Base-by-base conservation (phyloP, 495 filamentous ascomycete species). In the Apodospora peruviana region DNA sequence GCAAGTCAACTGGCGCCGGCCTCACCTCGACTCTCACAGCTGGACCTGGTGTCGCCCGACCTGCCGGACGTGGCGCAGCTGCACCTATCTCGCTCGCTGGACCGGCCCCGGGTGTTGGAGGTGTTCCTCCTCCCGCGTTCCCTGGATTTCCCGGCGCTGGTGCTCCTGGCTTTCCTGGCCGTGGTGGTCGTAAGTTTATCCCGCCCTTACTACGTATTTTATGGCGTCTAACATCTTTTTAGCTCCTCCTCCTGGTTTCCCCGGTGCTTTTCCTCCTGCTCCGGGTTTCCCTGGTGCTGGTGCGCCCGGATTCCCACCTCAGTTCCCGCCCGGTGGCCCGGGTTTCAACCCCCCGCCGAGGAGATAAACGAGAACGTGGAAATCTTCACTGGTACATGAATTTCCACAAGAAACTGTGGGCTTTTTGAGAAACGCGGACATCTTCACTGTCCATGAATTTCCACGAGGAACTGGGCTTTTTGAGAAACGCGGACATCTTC, bases 21-120 rank as follows among this genome's bases (percentile, higher is more conserved):
- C 70, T 83, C 36, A 69, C 78, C 11, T 75, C 84, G 16, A 82
- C 87, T 40, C 75, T 95, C 52, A 74, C 81, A 34, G 79, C 91
- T 55, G 94, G 94, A 41, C 87, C 93, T 50, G 93, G 93, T 56
- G 89, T 96, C 61, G 84, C 87, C 53, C 85, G 90, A 59, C 90
- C 94, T 63, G 90, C 91, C 63, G 93, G 94, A 51, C 81, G 93
- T 64, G 94, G 93, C 57, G 78, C 71, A 9, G 68, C 65, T 19
- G 57, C 93, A 52, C 89, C 91, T 7, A 75, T 88, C 56, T 90
- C 90, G 54, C 81, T 94, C 57, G 87, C 72, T 54, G 93, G 94
- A 14, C 93, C 93, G 43, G 88, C 87, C 66, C 86, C 87, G 57
- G 91, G 91, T 61, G 85, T 95, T 64, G 91, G 88, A 57, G 89